Evolutionary conservation across 805 yeast genomes (phyloP).

Genomic region (Diddensiella santjacobensis): DNA sequence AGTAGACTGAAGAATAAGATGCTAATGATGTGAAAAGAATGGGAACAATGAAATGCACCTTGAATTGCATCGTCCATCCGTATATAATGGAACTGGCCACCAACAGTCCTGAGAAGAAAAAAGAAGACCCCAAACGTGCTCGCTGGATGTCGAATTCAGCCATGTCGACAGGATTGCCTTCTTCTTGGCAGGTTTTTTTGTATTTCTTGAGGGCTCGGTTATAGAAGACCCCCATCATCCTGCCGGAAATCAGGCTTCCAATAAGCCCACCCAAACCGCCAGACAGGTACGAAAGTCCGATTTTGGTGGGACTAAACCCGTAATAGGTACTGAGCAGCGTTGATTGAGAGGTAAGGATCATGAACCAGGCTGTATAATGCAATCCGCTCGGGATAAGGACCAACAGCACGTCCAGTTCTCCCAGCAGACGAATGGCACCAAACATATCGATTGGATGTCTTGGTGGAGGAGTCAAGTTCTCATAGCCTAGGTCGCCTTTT

Average conservation of each 20-base stretch:
- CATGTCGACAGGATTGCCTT: constrained; percentile 29
- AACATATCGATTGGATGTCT: constrained; percentile 10
- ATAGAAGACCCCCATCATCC: constrained; percentile 51
- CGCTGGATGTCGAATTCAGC: constrained; percentile 52
- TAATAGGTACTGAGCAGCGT: constrained; percentile 50
- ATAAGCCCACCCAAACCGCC: constrained; percentile 63
- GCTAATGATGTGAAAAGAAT: constrained; percentile 55
- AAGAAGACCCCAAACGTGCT: constrained; percentile 50
- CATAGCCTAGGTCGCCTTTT: constrained; percentile 20
- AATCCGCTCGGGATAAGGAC: constrained; percentile 56
- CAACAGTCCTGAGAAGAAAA: constrained; percentile 42
- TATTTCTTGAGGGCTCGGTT: constrained; percentile 23
- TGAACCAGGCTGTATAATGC: constrained; percentile 67
- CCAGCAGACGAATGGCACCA: constrained; percentile 11
- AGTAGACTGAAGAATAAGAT: constrained; percentile 56
- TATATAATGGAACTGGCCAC: constrained; percentile 46
- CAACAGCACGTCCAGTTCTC: constrained; percentile 38
- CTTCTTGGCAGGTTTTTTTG: constrained; percentile 18
- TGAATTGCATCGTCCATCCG: constrained; percentile 68
- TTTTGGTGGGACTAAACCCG: constrained; percentile 47
- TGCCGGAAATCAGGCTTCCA: constrained; percentile 61
- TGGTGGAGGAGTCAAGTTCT: constrained; percentile 2
- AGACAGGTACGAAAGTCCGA: constrained; percentile 72
- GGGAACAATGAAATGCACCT: constrained; percentile 50
- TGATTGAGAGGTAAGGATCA: constrained; percentile 53